Evolutionary conservation across 257 asterid species (phyloP).

Genomic region (Thymus quinquecostatus): DNA sequence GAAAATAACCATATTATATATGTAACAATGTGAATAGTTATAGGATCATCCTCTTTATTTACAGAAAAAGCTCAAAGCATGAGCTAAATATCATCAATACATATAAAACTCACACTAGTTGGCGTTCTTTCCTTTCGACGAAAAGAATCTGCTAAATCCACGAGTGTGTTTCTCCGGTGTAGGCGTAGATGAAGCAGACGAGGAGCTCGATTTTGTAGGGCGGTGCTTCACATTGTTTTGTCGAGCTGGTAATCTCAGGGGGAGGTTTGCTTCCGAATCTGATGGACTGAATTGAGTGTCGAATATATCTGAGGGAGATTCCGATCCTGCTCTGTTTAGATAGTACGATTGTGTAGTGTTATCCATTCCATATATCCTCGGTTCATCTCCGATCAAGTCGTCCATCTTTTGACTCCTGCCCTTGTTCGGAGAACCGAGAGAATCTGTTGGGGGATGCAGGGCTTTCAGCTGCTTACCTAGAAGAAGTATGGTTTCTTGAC

Average conservation of each 20-base stretch:
- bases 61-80: constrained; percentile 42
- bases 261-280: constrained; percentile 56
- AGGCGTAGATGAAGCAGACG: constrained; percentile 64
- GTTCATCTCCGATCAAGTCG: constrained; percentile 48
- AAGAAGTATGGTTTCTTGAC: constrained; percentile 91
- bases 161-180: constrained; percentile 85
- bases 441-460: constrained; percentile 72
- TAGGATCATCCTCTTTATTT: constrained; percentile 37
- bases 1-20: constrained; percentile 10
- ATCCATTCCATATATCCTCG: constrained; percentile 48
- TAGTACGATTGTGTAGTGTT: constrained; percentile 38
- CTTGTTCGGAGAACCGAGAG: constrained; percentile 34
- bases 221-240: constrained; percentile 56
- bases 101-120: constrained; percentile 26
- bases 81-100: constrained; percentile 23
- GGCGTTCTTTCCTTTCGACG: constrained; percentile 60
- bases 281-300: constrained; percentile 50
- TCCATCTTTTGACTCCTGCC: constrained; percentile 50
- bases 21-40: neutral
- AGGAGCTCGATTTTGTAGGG: constrained; percentile 65
- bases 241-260: constrained; percentile 51
- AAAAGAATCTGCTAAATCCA: constrained; percentile 86
- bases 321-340: constrained; percentile 49
- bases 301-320: constrained; percentile 55
- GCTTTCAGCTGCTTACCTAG: constrained; percentile 87